These are phyloP conservation scores for Suhomyces yuchorum DNA, from an alignment of 1,139 yeast genomes.

Conservation along the genomic window DNA sequence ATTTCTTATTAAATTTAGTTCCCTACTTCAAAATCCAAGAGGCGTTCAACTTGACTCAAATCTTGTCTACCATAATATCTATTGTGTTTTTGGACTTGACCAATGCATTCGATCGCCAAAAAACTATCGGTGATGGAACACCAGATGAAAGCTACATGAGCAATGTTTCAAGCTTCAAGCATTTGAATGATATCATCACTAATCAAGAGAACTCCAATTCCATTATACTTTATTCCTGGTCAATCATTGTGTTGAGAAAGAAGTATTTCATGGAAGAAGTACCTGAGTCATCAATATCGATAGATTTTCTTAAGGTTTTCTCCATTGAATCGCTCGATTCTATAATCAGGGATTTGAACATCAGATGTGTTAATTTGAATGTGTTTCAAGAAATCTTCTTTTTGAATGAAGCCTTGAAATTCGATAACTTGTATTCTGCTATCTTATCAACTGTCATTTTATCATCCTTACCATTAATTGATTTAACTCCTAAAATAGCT, in stretches of 20 bases:
- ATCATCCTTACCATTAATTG: conserved; percentile 62
- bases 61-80: conserved; percentile 51
- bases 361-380: conserved; percentile 45
- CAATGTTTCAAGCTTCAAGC: conserved; percentile 43
- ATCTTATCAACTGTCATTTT: conserved; percentile 61
- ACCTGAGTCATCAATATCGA: conserved; percentile 18
- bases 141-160: conserved; percentile 33
- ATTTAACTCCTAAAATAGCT: conserved; percentile 56
- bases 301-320: conserved; percentile 20
- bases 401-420: conserved; percentile 47
- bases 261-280: conserved; percentile 49
- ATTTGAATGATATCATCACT: conserved; percentile 40
- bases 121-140: not conserved
- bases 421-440: conserved; percentile 58
- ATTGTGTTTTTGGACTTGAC: conserved; percentile 58
- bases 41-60: conserved; percentile 43
- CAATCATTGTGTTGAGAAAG: conserved; percentile 61
- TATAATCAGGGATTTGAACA: conserved; percentile 39
- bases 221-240: conserved; percentile 69
- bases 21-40: conserved; percentile 35
- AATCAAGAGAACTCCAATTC: conserved; percentile 41
- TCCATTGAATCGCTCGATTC: conserved; percentile 12
- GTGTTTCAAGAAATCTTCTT: conserved; percentile 49
- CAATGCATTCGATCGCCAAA: conserved; percentile 25
- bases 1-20: conserved; percentile 36